Base-by-base conservation (phyloP, 306 rosid species). In the Acacia confusa region DNA sequence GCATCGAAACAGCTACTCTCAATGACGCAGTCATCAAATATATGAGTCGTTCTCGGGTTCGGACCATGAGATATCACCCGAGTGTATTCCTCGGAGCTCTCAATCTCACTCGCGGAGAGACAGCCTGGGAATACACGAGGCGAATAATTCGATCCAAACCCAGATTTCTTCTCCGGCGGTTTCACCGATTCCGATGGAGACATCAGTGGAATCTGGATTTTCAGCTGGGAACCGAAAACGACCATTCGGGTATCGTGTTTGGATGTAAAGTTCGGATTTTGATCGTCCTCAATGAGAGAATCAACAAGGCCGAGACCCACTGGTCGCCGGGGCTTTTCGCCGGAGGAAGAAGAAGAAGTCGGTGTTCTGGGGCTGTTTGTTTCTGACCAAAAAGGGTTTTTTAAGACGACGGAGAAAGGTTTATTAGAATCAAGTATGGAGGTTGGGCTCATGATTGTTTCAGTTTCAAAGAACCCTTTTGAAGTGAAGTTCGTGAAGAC, bases 61-160 rank as follows among this genome's bases (percentile, higher is more conserved):
- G 97, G 91, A 4, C 97, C 92, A 66, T 88, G 95, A 8, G 90
- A 75, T 4, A 89, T 91, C 53, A 92, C 94, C 27, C 97, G 86
- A 8, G 97, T 89, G 27, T 92, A 92, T 20, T 92, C 95, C 84
- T 92, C 97, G 0, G 92, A 92, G 6, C 80, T 88, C 86, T 91
- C 95, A 84, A 91, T 92, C 80, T 92, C 92, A 12, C 76, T 87
- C 14, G 88, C 84, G 36, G 92, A 86, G 70, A 91, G 86, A 67
- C 84, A 83, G 24, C 91, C 87, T 1, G 70, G 13, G 74, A 83
- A 70, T 27, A 83, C 85, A 44, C 70, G 72, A 15, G 87, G 66
- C 34, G 66, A 72, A 38, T 87, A 84, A 71, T 82, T 84, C 19
- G 72, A 64, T 30, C 70, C 41, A 64, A 61, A 63, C 69, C 40